These are phyloP conservation scores for Cystobasidium tubakii DNA, from an alignment of 768 basidiomycete genomes.

Conservation along the genomic window DNA sequence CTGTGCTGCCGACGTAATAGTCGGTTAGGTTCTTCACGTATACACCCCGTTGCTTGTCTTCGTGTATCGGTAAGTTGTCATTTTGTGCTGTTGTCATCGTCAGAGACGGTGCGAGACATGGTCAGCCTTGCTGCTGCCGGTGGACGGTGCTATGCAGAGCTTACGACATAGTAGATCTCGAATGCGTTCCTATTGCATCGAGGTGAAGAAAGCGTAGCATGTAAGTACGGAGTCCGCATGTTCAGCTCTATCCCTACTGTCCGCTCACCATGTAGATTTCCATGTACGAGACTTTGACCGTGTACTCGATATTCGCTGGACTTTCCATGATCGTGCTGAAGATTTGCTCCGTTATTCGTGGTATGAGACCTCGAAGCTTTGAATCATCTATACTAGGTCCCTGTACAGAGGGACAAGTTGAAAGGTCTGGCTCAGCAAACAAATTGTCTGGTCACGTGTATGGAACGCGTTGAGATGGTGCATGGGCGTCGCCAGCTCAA, in stretches of 20 bases:
- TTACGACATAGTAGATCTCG: slow-evolving; percentile 89
- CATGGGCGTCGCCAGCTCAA: not conserved
- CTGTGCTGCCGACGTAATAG: slow-evolving; percentile 91
- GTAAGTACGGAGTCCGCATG: not conserved
- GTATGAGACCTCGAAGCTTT: slow-evolving; percentile 92
- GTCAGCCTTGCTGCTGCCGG: not conserved
- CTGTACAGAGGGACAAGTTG: slow-evolving; percentile 52
- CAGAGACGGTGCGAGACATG: not conserved
- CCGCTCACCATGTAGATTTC: slow-evolving; percentile 73
- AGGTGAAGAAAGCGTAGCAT: not conserved
- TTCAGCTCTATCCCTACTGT: not conserved
- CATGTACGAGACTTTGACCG: slow-evolving; percentile 99
- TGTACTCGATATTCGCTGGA: slow-evolving; percentile 89
- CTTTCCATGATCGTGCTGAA: slow-evolving; percentile 96
- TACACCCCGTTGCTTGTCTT: slow-evolving; percentile 93
- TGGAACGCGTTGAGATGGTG: not conserved
- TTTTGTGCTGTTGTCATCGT: slow-evolving; percentile 66
- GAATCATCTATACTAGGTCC: slow-evolving; percentile 93
- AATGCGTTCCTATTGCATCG: slow-evolving; percentile 61
- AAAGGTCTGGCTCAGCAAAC: not conserved
- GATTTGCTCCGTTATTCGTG: slow-evolving; percentile 97
- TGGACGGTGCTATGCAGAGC: slow-evolving; percentile 49
- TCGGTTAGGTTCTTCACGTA: slow-evolving; percentile 97
- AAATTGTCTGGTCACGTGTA: not conserved
- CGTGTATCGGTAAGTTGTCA: slow-evolving; percentile 95